Evolutionary conservation across 495 filamentous ascomycete species (phyloP), one percentile per base, ranked within the genome.

Genomic region (Coniosporium apollinis): DNA sequence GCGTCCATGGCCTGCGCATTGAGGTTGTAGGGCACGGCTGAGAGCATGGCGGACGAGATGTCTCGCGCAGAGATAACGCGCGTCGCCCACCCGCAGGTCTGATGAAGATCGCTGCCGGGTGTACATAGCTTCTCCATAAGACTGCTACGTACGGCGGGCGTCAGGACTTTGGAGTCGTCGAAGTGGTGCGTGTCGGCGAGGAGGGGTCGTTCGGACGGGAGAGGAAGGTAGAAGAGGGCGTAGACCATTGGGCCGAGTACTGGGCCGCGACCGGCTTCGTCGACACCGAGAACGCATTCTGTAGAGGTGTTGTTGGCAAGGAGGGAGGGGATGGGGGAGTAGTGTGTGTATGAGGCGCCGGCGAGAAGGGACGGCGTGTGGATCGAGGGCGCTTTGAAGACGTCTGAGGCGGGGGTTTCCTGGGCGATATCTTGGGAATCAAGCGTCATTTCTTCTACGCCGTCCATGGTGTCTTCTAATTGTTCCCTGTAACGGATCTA

Each of bases 1-100:
- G 89, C 84, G 58, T 97, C 87, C 69, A 92, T 79, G 1, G 89
- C 89, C 56, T 96, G 89, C n/a, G 85, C 84, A 58, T 97, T 97
- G 36, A 97, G 66, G 51, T 97, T 97, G 58, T 94, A 94, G 3
- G 64, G 68, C 0, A 55, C 54, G 9, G 83, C 64, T 19, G 67
- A 65, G 52, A 94, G 67, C 78, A 92, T 91, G 33, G 76, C 73
- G 1, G 82, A 66, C 14, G 69, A 67, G 35, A 92, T 92, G 54
- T 87, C 80, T 22, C 82, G 72, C 10, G 85, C 82, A 3, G 84
- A 93, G 37, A 96, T 74, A 9, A 76, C 58, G 4, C 76, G 72
- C 4, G 78, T 70, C 7, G 82, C 84, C 73, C 82, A 94, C 4
- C 85, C 85, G 56, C 82, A 91, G 4, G 67, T 62, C 13, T 58